Conservation (phyloP, 768 basidiomycete species). For the Postia placenta region DNA sequence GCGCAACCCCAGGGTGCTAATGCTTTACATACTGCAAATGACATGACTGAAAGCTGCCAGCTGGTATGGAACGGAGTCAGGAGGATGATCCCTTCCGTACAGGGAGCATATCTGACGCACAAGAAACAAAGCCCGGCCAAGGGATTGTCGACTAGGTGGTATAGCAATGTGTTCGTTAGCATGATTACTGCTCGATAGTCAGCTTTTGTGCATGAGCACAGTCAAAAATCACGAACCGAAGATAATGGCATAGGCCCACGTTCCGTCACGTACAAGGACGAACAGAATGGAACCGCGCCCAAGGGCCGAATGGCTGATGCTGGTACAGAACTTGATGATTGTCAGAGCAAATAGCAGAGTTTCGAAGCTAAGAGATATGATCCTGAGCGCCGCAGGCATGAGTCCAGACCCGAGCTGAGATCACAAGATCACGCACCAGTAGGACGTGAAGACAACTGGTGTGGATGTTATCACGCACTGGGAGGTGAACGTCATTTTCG, state of each 20-base stretch:
- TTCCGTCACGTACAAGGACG: conserved; percentile 8
- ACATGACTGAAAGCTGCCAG: conserved; percentile 11
- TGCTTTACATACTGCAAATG: conserved; percentile 5
- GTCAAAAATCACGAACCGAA: conserved; percentile 4
- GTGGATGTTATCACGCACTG: conserved; percentile 8
- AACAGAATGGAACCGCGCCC: neutral
- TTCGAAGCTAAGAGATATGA: conserved; percentile 7
- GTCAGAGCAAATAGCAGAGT: conserved; percentile 9
- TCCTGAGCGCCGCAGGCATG: neutral
- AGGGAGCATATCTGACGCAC: conserved; percentile 7
- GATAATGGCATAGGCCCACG: conserved; percentile 12
- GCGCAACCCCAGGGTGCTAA: neutral
- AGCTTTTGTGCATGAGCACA: no score
- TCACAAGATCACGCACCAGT: conserved; percentile 2
- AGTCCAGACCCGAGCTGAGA: neutral
- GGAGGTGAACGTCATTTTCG: conserved; percentile 6
- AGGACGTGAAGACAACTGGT: conserved; percentile 4
- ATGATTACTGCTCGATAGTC: conserved; percentile 12
- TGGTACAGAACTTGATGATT: conserved; percentile 2
- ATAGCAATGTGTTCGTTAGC: conserved; percentile 16
- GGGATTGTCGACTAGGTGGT: conserved; percentile 11
- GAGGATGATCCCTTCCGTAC: neutral
- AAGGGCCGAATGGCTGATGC: neutral
- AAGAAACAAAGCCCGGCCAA: conserved; percentile 13
- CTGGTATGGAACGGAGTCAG: neutral